Evolutionary conservation across 169 alveolate genomes (phyloP).

Genomic region (Plasmodium berghei): DNA sequence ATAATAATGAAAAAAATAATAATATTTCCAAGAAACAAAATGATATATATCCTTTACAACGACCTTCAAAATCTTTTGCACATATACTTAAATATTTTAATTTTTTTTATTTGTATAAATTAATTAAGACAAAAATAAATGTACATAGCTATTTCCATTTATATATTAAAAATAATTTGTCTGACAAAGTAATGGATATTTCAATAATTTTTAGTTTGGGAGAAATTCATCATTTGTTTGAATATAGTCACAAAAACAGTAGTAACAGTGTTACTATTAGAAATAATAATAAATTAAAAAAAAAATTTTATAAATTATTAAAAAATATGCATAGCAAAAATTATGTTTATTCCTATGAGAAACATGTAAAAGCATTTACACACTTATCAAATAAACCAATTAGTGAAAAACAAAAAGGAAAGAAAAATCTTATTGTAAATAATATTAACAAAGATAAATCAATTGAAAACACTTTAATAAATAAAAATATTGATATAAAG

Average conservation of each 20-base stretch:
- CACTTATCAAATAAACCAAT: neutral
- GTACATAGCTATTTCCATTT: constrained; percentile 29
- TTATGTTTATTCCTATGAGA: neutral
- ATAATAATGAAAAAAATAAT: neutral
- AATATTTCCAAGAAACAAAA: constrained; percentile 1
- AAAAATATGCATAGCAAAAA: neutral
- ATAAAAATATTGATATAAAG: neutral
- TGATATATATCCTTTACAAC: neutral
- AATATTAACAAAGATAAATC: neutral
- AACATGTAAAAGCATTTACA: neutral
- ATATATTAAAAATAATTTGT: constrained; percentile 12
- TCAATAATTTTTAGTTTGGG: constrained; percentile 68
- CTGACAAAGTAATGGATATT: constrained; percentile 7
- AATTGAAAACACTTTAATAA: neutral
- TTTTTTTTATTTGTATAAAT: constrained; percentile 34
- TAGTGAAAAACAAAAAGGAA: neutral
- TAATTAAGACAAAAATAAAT: constrained; percentile 35
- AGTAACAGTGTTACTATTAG: too few species aligned
- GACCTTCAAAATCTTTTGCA: neutral
- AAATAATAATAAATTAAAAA: constrained; percentile 21
- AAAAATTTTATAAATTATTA: constrained; percentile 14
- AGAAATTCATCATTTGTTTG: constrained; percentile 31
- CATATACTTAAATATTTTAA: constrained; percentile 18
- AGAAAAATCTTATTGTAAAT: neutral
- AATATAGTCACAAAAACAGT: constrained; percentile 2